Percentiles rank a stretch among this genome's conserved stretches.
These are phyloP conservation scores for Trichoderma brevicompactum DNA, from an alignment of 2,329 filamentous ascomycete genomes.

Conservation along the genomic window DNA sequence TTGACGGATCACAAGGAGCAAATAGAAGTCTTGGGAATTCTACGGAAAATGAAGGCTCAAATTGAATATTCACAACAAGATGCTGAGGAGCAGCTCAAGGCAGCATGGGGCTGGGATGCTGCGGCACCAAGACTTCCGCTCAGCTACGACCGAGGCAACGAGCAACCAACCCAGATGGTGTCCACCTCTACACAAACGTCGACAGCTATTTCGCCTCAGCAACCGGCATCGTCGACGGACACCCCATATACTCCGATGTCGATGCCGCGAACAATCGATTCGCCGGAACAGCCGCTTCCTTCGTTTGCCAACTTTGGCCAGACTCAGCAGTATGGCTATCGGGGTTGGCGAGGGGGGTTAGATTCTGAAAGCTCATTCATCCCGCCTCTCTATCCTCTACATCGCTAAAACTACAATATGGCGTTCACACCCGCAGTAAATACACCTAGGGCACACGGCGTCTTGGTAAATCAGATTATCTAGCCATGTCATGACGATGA, in stretches of 20 bases:
- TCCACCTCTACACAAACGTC: neutral
- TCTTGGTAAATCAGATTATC: neutral
- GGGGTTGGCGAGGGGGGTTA: neutral
- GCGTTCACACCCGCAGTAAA: too few relatives aligned
- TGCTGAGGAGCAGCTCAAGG: conserved; percentile 72
- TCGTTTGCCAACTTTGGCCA: neutral
- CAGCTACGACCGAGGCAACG: neutral
- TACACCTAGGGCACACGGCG: neutral
- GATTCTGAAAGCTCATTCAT: neutral
- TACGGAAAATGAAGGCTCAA: conserved; percentile 72
- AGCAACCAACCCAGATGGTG: neutral
- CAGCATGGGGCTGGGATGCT: conserved; percentile 74
- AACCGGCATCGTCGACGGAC: neutral
- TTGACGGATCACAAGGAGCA: conserved; percentile 73
- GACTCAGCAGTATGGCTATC: neutral
- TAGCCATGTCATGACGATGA: conserved; percentile 25
- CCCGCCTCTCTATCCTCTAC: neutral
- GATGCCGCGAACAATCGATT: neutral
- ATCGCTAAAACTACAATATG: neutral
- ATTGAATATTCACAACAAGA: conserved; percentile 79
- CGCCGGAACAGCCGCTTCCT: neutral
- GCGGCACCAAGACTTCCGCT: neutral
- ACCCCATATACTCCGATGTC: neutral
- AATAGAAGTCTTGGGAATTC: conserved; percentile 84
- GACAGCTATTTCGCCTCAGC: neutral